phyloP scores from a whole-genome alignment of 352 stramenopile species.

The Pythium aristosporum region DNA sequence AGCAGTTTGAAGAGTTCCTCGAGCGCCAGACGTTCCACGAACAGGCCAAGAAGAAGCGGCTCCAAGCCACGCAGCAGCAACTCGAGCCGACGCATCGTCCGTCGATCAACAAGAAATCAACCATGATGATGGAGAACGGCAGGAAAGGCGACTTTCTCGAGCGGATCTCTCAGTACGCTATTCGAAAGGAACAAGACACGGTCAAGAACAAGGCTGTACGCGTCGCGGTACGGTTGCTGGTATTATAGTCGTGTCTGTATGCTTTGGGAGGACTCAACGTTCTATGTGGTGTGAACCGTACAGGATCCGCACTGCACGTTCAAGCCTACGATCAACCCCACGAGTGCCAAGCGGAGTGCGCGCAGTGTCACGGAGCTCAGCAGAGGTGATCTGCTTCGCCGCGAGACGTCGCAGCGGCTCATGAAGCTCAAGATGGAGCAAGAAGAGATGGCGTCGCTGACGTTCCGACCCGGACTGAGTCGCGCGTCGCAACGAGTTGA shows the following conservation, averaged over 20 bases:
- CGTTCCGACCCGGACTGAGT: conserved; percentile 77
- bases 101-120: conserved; percentile 80
- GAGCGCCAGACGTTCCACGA: conserved; percentile 77
- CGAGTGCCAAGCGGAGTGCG: conserved; percentile 56
- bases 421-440: conserved; percentile 90
- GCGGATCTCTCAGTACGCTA: conserved; percentile 69
- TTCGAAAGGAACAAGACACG: conserved; percentile 76
- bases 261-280: not conserved
- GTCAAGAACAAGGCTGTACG: conserved; percentile 75
- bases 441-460: conserved; percentile 79
- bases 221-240: conserved; percentile 37
- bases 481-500: conserved; percentile 62
- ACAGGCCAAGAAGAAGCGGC: conserved; percentile 57
- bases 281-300: not conserved
- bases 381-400: conserved; percentile 68
- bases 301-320: conserved; percentile 86
- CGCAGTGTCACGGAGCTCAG: conserved; percentile 81
- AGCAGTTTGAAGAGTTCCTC: conserved; percentile 68
- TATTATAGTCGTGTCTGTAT: not conserved
- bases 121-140: conserved; percentile 77
- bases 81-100: conserved; percentile 57
- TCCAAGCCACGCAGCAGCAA: conserved; percentile 65
- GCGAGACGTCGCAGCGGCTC: conserved; percentile 72
- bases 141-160: conserved; percentile 82
- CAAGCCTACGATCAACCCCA: conserved; percentile 77